phyloP scores from a whole-genome alignment of 2,329 filamentous ascomycete species.

The Pseudohalonectria lignicola region DNA sequence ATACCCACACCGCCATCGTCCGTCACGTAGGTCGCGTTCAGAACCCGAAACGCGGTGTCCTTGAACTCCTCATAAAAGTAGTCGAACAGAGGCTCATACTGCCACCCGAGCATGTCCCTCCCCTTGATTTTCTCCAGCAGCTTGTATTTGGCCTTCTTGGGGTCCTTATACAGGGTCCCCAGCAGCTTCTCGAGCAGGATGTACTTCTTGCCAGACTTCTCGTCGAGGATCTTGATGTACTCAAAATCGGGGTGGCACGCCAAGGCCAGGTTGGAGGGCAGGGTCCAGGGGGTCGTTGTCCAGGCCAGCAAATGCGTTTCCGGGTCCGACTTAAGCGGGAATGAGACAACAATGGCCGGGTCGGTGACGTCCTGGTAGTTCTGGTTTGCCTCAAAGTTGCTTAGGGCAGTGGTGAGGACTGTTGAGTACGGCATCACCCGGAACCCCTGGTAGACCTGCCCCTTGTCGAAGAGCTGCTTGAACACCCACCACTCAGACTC shows the following conservation, averaged over 20 bases:
- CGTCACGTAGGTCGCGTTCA: conserved; percentile 80
- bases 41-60: conserved; percentile 68
- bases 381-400: conserved; percentile 88
- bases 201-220: conserved; percentile 72
- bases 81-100: conserved; percentile 78
- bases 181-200: conserved; percentile 76
- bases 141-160: conserved; percentile 91
- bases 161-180: conserved; percentile 80
- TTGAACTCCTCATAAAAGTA: conserved; percentile 89
- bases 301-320: conserved; percentile 70
- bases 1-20: conserved; percentile 86
- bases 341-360: conserved; percentile 78
- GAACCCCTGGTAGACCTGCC: conserved; percentile 79
- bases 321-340: conserved; percentile 70
- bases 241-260: conserved; percentile 68
- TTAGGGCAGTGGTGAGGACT: conserved; percentile 76
- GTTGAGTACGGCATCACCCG: conserved; percentile 95
- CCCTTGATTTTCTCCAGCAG: conserved; percentile 71
- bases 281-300: conserved; percentile 77
- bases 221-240: conserved; percentile 76
- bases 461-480: conserved; percentile 85
- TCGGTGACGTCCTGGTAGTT: conserved; percentile 93
- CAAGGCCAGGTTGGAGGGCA: conserved; percentile 66
- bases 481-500: conserved; percentile 96
- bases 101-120: conserved; percentile 77